Evolutionary conservation across 805 yeast species (phyloP).

Genomic region (Candida hispaniensis): DNA sequence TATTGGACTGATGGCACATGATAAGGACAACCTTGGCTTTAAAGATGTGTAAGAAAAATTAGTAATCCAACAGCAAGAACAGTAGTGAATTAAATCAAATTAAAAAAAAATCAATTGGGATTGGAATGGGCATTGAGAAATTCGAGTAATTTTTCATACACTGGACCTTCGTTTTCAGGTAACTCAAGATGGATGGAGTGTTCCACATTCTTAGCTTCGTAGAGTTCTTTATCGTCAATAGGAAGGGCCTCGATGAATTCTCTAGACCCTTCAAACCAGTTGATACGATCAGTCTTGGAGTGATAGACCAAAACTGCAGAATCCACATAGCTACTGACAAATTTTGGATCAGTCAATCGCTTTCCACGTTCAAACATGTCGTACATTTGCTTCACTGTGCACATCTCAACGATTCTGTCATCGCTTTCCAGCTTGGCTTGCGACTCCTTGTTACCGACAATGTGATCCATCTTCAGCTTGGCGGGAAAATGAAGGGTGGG

Average conservation of each 20-base stretch:
- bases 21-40: too few relatives aligned
- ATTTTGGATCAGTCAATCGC: slow-evolving; percentile 25
- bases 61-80: too few relatives aligned
- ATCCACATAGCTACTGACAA: slow-evolving; percentile 17
- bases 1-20: too few relatives aligned
- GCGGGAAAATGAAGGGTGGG: slow-evolving; percentile 25
- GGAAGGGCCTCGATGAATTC: slow-evolving; percentile 7
- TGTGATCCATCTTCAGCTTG: slow-evolving; percentile 21
- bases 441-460: slow-evolving; percentile 25
- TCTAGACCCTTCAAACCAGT: slow-evolving; percentile 10
- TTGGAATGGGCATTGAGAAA: slow-evolving; percentile 6
- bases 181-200: slow-evolving; percentile 14
- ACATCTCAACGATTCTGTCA: slow-evolving; percentile 22
- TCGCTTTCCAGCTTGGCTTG: slow-evolving; percentile 23
- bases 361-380: slow-evolving; percentile 31
- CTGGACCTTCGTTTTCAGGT: slow-evolving; percentile 5
- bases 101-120: too few relatives aligned
- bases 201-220: slow-evolving; percentile 2
- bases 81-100: too few relatives aligned
- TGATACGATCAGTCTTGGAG: slow-evolving; percentile 10
- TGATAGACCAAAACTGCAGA: slow-evolving; percentile 8
- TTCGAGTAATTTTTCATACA: neutral
- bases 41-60: too few relatives aligned
- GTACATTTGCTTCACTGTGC: slow-evolving; percentile 27
- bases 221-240: slow-evolving; percentile 11